These are phyloP conservation scores for Perilla frutescens DNA, from an alignment of 257 asterid species.

Conservation along the genomic window DNA sequence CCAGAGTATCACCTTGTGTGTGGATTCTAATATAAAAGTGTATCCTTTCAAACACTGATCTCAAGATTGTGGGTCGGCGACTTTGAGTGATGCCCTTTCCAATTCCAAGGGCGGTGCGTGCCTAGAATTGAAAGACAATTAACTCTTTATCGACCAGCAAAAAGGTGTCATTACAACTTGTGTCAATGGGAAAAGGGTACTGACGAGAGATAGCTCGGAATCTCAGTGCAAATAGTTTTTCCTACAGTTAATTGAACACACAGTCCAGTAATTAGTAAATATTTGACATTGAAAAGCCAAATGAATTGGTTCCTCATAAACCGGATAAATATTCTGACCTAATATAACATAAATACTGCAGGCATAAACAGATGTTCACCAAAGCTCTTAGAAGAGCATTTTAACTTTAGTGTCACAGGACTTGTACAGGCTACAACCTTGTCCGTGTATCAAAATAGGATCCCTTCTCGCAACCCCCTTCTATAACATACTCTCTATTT, in stretches of 20 bases:
- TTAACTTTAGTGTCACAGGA: too few relatives aligned
- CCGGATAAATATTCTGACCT: not conserved
- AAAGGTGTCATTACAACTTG: conserved; percentile 21
- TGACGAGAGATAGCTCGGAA: conserved; percentile 73
- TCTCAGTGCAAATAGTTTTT: conserved; percentile 68
- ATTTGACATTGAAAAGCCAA: conserved; percentile 24
- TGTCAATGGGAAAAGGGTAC: conserved; percentile 42
- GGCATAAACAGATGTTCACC: too few relatives aligned
- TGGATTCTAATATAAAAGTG: conserved; percentile 70
- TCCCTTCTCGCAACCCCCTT: too few relatives aligned
- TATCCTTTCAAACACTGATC: conserved; percentile 77
- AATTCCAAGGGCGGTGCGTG: conserved; percentile 70
- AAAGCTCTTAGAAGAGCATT: too few relatives aligned
- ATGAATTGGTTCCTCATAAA: conserved; percentile 11
- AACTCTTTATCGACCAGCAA: conserved; percentile 30
- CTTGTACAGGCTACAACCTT: too few relatives aligned
- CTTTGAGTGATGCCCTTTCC: conserved; percentile 68
- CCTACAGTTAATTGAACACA: conserved; percentile 70
- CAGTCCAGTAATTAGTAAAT: conserved; percentile 43
- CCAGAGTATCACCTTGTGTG: conserved; percentile 54
- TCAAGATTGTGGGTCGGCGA: conserved; percentile 74
- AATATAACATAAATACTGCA: too few relatives aligned
- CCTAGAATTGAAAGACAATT: conserved; percentile 46
- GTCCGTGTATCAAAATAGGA: too few relatives aligned
- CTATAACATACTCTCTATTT: too few relatives aligned